Conservation (phyloP, 371 early-diverging fungal species). For the Syncephalis plumigaleata region DNA sequence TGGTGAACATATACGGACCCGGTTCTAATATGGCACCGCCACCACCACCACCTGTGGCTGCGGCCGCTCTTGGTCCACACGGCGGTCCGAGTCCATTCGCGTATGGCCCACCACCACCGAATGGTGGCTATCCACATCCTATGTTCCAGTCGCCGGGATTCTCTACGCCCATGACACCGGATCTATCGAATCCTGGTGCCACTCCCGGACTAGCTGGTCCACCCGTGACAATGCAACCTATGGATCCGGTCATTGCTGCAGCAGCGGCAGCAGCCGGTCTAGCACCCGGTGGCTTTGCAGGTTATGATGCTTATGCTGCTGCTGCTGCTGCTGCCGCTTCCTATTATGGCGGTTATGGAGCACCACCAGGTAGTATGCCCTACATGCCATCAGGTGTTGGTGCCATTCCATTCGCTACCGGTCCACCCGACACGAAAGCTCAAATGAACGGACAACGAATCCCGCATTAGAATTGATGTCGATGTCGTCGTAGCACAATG, state of each 20-base stretch:
- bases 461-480: too few relatives aligned
- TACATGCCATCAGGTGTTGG: conserved; percentile 1
- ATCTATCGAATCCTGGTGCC: conserved; percentile 3
- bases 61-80: conserved; percentile 5
- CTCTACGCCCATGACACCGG: conserved; percentile 4
- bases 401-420: neutral
- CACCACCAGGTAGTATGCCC: conserved; percentile 1
- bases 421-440: neutral
- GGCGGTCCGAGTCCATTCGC: neutral
- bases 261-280: conserved; percentile 3
- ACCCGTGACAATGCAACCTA: conserved; percentile 4
- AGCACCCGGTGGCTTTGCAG: neutral
- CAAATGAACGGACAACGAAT: too few relatives aligned
- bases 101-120: conserved; percentile 1
- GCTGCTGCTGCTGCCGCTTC: conserved; percentile 2
- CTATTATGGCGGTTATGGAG: conserved; percentile 4
- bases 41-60: neutral
- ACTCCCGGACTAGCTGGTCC: conserved; percentile 8
- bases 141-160: conserved; percentile 1
- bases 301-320: neutral
- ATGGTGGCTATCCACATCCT: conserved; percentile 3
- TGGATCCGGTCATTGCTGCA: conserved; percentile 6
- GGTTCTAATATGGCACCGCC: too few relatives aligned
- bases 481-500: too few relatives aligned
- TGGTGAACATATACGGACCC: too few relatives aligned